Conservation (phyloP, 2,329 filamentous ascomycete species). For the Aspergillus sp. region DNA sequence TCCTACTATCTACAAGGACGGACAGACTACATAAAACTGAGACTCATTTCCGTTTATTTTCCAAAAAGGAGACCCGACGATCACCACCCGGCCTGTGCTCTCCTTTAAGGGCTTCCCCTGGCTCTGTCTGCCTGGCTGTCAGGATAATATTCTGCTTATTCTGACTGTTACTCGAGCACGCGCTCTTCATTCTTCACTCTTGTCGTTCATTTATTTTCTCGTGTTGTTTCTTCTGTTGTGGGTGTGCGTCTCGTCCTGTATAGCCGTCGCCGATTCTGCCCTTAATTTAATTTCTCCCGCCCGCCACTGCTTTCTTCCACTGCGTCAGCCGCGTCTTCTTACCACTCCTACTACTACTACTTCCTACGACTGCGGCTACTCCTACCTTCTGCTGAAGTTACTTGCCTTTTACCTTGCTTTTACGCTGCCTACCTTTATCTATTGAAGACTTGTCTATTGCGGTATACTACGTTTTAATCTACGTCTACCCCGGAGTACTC, state of each 20-base stretch:
- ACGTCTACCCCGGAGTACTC: too few species aligned
- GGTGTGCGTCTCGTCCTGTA: too few species aligned
- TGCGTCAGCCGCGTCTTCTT: conserved; percentile 2
- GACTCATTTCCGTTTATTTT: too few species aligned
- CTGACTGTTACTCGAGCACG: neutral
- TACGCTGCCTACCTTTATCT: too few species aligned
- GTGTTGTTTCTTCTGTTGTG: neutral
- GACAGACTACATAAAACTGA: neutral
- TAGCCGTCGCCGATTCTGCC: neutral
- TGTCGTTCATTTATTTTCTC: neutral
- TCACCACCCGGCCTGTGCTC: conserved; percentile 12
- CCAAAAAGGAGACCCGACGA: conserved; percentile 13
- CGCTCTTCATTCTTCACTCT: too few species aligned
- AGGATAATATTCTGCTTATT: neutral
- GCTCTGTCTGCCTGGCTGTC: too few species aligned
- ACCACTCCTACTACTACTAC: conserved; percentile 14
- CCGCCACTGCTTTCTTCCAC: neutral
- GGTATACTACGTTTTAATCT: too few species aligned
- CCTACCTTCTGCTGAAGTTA: neutral
- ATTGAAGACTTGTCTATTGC: too few species aligned
- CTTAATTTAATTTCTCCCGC: neutral
- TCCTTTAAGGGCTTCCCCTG: neutral
- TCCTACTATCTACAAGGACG: neutral
- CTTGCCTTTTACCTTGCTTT: too few species aligned
- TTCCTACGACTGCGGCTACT: conserved; percentile 8